phyloP scores from a whole-genome alignment of 306 rosid species.

The Prosopis cineraria region DNA sequence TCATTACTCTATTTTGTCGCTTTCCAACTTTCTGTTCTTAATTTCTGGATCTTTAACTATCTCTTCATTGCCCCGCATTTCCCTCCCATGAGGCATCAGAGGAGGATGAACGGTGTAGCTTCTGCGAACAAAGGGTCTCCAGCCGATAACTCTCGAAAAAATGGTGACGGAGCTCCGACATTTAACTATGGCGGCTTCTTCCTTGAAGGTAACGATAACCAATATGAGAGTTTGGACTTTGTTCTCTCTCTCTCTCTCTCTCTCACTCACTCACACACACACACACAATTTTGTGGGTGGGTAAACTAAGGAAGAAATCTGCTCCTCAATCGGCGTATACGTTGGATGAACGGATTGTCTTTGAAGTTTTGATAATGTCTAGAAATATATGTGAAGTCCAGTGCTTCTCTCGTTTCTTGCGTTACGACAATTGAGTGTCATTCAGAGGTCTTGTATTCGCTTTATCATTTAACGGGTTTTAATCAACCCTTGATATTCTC shows the following conservation, averaged over 20 bases:
- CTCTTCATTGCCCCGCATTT: not conserved
- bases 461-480: not conserved
- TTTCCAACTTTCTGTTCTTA: not conserved
- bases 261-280: not conserved
- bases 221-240: constrained; percentile 1
- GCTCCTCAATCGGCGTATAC: not conserved
- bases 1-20: constrained; percentile 29
- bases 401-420: not conserved
- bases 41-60: not conserved
- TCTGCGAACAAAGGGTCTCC: not conserved
- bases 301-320: not conserved
- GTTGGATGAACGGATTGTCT: not conserved
- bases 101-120: constrained; percentile 23
- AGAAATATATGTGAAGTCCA: not conserved
- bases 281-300: not conserved
- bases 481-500: not conserved
- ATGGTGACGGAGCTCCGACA: not conserved
- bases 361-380: not conserved
- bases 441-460: not conserved
- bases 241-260: not conserved
- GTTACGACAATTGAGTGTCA: not conserved
- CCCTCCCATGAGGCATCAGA: constrained; percentile 17
- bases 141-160: not conserved
- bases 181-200: not conserved
- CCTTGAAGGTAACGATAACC: not conserved